Conservation (phyloP, 306 rosid genomes). For the Hylodesmum podocarpum region DNA sequence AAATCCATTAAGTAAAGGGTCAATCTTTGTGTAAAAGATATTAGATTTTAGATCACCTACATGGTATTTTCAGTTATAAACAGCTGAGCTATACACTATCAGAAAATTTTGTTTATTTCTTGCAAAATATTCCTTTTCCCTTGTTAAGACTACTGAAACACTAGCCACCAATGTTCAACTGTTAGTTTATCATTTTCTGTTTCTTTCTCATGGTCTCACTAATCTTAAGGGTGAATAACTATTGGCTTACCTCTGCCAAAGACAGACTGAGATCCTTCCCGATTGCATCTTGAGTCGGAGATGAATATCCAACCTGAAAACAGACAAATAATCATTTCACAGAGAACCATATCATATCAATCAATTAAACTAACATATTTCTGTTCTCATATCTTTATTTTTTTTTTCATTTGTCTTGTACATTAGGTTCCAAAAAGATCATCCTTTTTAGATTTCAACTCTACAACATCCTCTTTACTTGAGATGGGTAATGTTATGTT, state of each 20-base stretch:
- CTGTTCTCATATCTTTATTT: background rate
- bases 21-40: background rate
- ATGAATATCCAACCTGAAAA: constrained; percentile 86
- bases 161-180: background rate
- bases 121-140: background rate
- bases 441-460: background rate
- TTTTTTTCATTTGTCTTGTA: background rate
- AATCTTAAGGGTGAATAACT: background rate
- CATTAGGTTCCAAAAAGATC: background rate
- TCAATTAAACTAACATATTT: background rate
- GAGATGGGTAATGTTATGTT: background rate
- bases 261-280: constrained; percentile 63
- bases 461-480: background rate
- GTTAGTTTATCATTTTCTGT: background rate
- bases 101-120: background rate
- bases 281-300: constrained; percentile 82
- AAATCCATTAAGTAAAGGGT: background rate
- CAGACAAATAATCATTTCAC: constrained; percentile 14
- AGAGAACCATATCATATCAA: background rate
- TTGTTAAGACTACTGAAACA: background rate
- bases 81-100: background rate
- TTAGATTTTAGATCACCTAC: background rate
- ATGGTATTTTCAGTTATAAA: background rate
- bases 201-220: constrained; percentile 2
- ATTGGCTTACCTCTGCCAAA: constrained; percentile 58